phyloP scores from a whole-genome alignment of 2,329 filamentous ascomycete genomes.

The Samsoniella hepiali region DNA sequence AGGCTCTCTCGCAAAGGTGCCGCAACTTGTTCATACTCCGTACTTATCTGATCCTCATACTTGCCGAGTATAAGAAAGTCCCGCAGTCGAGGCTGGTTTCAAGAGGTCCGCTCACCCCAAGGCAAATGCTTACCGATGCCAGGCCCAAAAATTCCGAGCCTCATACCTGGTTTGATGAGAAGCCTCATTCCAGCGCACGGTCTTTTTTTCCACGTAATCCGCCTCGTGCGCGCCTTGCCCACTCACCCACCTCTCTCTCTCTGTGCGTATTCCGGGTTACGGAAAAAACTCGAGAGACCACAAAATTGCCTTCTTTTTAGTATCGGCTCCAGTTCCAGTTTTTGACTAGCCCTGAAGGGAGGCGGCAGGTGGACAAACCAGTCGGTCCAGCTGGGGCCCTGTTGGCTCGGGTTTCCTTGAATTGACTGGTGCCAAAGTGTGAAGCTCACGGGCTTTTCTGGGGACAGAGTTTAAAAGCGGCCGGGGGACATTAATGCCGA shows the following conservation, averaged over 20 bases:
- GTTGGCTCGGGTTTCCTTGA: not conserved
- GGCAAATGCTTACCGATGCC: not conserved
- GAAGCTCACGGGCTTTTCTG: not conserved
- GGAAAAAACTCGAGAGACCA: not conserved
- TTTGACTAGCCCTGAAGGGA: not conserved
- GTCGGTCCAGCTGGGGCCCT: not conserved
- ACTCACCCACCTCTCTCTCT: not conserved
- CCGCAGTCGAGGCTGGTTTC: not conserved
- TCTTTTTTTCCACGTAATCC: conserved; percentile 5
- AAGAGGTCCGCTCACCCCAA: not conserved
- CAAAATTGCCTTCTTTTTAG: not conserved
- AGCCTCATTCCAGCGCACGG: conserved; percentile 14
- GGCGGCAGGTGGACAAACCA: not conserved
- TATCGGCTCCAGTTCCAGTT: not conserved
- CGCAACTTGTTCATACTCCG: too few relatives aligned
- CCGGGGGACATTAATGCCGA: not conserved
- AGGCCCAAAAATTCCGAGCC: not conserved
- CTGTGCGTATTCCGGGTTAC: not conserved
- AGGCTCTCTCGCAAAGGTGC: not conserved
- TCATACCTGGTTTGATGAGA: not conserved
- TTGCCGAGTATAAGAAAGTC: not conserved
- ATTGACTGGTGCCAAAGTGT: not conserved
- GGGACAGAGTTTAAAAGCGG: not conserved
- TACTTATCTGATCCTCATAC: not conserved
- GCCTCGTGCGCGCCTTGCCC: not conserved